Conservation (phyloP, 2,329 filamentous ascomycete species). For the Trichoderma hamatum region DNA sequence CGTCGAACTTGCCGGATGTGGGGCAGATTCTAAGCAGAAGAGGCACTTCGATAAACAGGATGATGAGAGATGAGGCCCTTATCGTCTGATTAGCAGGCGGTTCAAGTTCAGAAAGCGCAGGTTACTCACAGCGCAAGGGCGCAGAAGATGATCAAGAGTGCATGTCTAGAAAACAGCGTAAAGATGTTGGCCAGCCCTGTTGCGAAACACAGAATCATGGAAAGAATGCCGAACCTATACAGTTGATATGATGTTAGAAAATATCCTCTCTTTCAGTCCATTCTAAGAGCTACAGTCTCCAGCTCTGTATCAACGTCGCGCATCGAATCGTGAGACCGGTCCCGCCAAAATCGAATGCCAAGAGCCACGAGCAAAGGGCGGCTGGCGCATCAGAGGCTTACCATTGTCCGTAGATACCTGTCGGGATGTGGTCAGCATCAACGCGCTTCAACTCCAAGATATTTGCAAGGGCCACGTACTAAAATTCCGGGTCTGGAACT, state of each 20-base stretch:
- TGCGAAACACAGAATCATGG: constrained; percentile 71
- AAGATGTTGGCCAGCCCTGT: constrained; percentile 71
- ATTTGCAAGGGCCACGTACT: constrained; percentile 55
- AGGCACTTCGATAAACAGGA: constrained; percentile 87
- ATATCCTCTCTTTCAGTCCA: neutral
- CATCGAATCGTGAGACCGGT: neutral
- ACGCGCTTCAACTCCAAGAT: neutral
- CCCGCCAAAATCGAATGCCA: neutral
- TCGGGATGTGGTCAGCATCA: constrained; percentile 38
- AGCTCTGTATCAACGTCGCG: neutral
- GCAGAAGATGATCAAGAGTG: constrained; percentile 54
- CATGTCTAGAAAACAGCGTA: constrained; percentile 45
- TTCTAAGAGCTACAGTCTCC: neutral
- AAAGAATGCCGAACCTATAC: constrained; percentile 67
- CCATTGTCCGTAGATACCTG: constrained; percentile 78
- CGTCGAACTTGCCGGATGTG: constrained; percentile 86
- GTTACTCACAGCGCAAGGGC: constrained; percentile 57
- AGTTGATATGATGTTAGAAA: constrained; percentile 10
- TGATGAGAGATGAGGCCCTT: constrained; percentile 71
- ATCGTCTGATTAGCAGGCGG: constrained; percentile 5
- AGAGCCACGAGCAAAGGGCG: neutral
- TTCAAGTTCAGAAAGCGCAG: neutral
- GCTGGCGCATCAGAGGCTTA: constrained; percentile 47
- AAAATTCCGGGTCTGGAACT: constrained; percentile 74
- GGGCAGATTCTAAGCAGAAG: constrained; percentile 97